Conservation (phyloP, 345 rosid species). For the Luvunga scandens region DNA sequence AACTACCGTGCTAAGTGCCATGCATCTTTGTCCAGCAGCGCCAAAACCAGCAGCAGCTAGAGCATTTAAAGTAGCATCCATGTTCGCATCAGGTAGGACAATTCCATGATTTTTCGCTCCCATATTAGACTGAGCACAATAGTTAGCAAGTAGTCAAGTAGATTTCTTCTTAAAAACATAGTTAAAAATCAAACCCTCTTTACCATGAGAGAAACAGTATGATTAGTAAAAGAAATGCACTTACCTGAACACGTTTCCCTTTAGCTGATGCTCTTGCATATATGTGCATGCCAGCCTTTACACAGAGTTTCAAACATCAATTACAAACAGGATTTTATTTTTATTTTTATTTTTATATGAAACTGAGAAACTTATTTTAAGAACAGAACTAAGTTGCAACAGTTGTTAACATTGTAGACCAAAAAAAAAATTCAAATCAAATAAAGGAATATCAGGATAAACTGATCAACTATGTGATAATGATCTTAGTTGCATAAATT, state of each 20-base stretch:
- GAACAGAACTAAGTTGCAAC: slow-evolving; percentile 11
- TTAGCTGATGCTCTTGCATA: slow-evolving; percentile 86
- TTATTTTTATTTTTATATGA: too few species aligned
- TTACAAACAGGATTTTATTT: background rate
- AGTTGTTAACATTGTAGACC: background rate
- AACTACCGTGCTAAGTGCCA: slow-evolving; percentile 92
- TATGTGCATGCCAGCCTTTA: slow-evolving; percentile 97
- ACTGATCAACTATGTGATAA: background rate
- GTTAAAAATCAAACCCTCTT: background rate
- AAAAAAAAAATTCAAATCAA: background rate
- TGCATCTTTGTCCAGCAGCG: slow-evolving; percentile 99
- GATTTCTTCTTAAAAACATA: slow-evolving; percentile 7
- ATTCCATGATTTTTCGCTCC: slow-evolving; percentile 97
- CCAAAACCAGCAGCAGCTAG: slow-evolving; percentile 96
- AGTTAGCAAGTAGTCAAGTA: slow-evolving; percentile 13
- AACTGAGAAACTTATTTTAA: background rate
- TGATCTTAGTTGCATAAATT: background rate
- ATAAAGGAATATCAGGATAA: background rate
- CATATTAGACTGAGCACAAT: slow-evolving; percentile 78
- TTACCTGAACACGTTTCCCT: slow-evolving; percentile 95
- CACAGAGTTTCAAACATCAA: slow-evolving; percentile 10
- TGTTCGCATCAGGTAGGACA: slow-evolving; percentile 78
- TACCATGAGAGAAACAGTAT: background rate
- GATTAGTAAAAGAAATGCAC: slow-evolving; percentile 7
- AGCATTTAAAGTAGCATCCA: slow-evolving; percentile 81